These are phyloP conservation scores for Corymbia calophylla DNA, from an alignment of 441 rosid species.

Conservation along the genomic window DNA sequence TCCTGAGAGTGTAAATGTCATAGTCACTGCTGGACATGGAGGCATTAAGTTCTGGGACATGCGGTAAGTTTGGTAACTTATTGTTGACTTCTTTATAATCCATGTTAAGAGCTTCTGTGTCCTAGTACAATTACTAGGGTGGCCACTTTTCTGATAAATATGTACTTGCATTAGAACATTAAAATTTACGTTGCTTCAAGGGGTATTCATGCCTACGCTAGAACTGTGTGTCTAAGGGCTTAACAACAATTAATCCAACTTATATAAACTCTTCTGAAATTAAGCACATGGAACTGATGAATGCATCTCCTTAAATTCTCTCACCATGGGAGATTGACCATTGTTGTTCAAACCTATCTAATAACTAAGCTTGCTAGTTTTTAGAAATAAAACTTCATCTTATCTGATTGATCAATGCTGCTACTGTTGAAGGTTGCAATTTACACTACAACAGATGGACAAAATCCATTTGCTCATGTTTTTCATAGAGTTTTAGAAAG, in stretches of 20 bases:
- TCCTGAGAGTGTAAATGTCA: constrained; percentile 49
- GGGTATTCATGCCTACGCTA: not conserved
- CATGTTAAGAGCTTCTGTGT: not conserved
- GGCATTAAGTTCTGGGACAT: constrained; percentile 92
- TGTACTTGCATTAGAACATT: not conserved
- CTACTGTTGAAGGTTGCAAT: not conserved
- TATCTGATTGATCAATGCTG: not conserved
- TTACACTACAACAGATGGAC: not conserved
- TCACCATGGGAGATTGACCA: not conserved
- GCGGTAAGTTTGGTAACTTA: constrained; percentile 37
- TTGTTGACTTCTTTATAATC: not conserved
- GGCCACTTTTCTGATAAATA: not conserved
- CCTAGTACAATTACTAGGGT: not conserved
- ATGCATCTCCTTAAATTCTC: not conserved
- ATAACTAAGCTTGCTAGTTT: not conserved
- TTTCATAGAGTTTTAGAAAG: not conserved
- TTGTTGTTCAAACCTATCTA: not conserved
- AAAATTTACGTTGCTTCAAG: not conserved
- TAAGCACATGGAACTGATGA: not conserved
- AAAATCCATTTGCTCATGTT: not conserved
- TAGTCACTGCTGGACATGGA: constrained; percentile 82
- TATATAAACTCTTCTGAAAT: not conserved
- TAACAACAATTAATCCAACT: not conserved
- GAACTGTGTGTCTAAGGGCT: not conserved
- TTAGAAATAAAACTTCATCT: not conserved